These are phyloP conservation scores for Ustilago lituana DNA, from an alignment of 1,284 basidiomycete genomes.

Conservation along the genomic window DNA sequence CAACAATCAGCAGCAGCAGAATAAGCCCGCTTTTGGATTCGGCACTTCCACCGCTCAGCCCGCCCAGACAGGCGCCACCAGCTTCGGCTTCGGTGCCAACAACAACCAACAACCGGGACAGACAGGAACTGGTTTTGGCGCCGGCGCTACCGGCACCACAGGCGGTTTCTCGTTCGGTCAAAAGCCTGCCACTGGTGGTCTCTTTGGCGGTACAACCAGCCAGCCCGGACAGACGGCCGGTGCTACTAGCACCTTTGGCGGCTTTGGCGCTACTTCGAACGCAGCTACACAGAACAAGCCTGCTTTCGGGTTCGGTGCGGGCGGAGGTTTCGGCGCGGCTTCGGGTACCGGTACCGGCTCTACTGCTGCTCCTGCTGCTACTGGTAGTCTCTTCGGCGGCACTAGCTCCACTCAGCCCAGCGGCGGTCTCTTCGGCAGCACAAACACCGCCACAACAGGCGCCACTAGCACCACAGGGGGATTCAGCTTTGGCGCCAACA, in stretches of 20 bases:
- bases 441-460: slow-evolving; percentile 17
- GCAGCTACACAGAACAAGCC: slow-evolving; percentile 55
- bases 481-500: slow-evolving; percentile 49
- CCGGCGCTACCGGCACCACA: slow-evolving; percentile 33
- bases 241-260: slow-evolving; percentile 54
- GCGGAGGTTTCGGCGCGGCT: slow-evolving; percentile 43
- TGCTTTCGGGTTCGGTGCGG: slow-evolving; percentile 59
- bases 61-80: slow-evolving; percentile 37
- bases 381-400: slow-evolving; percentile 69
- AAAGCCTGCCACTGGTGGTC: slow-evolving; percentile 65
- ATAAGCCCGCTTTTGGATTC: slow-evolving; percentile 55
- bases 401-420: slow-evolving; percentile 52
- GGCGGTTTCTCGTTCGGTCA: slow-evolving; percentile 54
- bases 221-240: slow-evolving; percentile 49
- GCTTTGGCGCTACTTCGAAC: slow-evolving; percentile 53
- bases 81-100: slow-evolving; percentile 48
- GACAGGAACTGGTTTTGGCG: slow-evolving; percentile 41
- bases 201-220: slow-evolving; percentile 70
- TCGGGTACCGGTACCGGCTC: slow-evolving; percentile 40
- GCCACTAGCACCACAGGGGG: slow-evolving; percentile 39
- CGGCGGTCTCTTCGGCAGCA: slow-evolving; percentile 48
- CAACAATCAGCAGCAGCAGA: slow-evolving; percentile 45
- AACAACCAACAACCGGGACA: slow-evolving; percentile 34
- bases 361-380: slow-evolving; percentile 53
- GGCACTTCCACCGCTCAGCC: slow-evolving; percentile 44